Evolutionary conservation across 139 green algal genomes (phyloP), one percentile per base, ranked within the genome.

Genomic region (Penium margaritaceum): DNA sequence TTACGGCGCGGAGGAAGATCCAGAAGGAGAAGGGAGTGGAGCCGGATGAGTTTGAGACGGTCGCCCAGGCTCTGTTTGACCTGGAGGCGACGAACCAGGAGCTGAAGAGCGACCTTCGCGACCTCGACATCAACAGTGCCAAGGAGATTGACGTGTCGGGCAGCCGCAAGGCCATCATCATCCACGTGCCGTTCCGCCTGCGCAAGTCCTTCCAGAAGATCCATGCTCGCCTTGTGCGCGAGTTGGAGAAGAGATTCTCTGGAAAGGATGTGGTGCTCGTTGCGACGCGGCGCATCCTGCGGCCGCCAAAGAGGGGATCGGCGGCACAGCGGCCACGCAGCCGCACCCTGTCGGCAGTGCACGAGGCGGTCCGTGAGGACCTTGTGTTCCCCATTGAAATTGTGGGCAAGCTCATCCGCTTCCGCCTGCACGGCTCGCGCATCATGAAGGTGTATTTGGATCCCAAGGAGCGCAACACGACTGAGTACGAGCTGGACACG

Each of bases 181-280:
- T 99, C 75, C 89, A 97, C 43, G 81, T 99, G 63, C 95, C 95
- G 34, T 99, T 88, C 90, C 88, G 95, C 70, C 87, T 97, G 77
- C 86, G 96, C 41, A 98, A 97, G 86, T 67, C 86, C 6, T 99
- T 95, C 91, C 91, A 98, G 81, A 95, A 96, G 85, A 91, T 99
- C 63, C 95, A 99, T 87, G 85, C 89, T 73, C 85, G 95, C 60
- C 86, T 99, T 66, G 91, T 99, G 33, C 90, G 95, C 27, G 95
- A 99, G 89, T 88, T 99, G 41, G 95, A 99, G 90, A 99, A 99
- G 93, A 99, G 98, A 90, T 99, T 99, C 89, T 90, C 81, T 77
- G 95, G 95, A 72, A 94, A 94, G 75, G 94, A 99, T 83, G 95
- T 99, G 35, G 93, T 98, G 19, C 84, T 99, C 57, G 88, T 99